Evolutionary conservation across 441 rosid genomes (phyloP), one percentile per base, ranked within the genome.

Genomic region (Mallotus japonicus): DNA sequence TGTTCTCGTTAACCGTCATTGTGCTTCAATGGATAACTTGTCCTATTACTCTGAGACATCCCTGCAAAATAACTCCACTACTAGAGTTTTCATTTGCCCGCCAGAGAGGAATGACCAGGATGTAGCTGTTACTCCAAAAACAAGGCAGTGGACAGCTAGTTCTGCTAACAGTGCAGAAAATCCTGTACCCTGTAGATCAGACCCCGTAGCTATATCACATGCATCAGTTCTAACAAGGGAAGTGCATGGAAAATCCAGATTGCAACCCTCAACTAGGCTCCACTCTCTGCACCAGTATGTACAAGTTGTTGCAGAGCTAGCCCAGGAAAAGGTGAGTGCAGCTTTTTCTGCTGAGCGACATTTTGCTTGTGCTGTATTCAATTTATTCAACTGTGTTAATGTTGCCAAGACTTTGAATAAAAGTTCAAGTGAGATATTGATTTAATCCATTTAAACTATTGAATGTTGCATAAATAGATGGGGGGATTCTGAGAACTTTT

Each of bases 1-100:
- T 76, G 97, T 92, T 76, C 84, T 90, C 74, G 94, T 92, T 58
- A 78, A 85, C 71, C 80, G 80, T 60, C 88, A 81, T 78, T 83
- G 73, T 80, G 76, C 83, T 62, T 89, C 92, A 8, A 62, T 62
- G 76, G 93, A 82, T 62, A 85, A 78, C 59, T 80, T 87, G 72
- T 90, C 93, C 42, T 91, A 71, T 77, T 85, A 73, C 82, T 77
- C 82, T 49, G 95, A 76, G 55, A 67, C 88, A 68, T 92, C 93
- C 59, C 62, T 86, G 66, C 91, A 83, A 81, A 89, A 87, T 65
- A 70, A 61, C 76, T 83, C 79, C 50, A 64, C 80, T 34, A 73
- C 71, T 62, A 80, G 73, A 71, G 64, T 77, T 73, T 83, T 79
- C 57, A 67, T 69, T 70, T 67, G 73, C 74, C 77, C 77, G 60